These are phyloP conservation scores for Cucumis variabilis DNA, from an alignment of 331 rosid genomes.

Conservation along the genomic window DNA sequence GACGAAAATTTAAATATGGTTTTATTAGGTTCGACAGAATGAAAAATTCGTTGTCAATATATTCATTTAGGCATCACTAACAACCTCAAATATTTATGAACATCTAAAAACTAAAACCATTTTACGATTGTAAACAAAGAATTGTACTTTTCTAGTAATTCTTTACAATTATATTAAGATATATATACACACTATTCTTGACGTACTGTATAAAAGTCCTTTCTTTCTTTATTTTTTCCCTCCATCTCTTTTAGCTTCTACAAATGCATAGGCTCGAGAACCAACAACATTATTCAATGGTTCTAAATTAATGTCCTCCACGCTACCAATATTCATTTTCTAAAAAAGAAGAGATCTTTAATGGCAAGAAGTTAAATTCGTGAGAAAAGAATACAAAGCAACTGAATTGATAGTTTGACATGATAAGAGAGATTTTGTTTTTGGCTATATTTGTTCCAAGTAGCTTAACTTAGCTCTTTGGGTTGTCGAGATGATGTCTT, in stretches of 20 bases:
- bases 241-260: neutral
- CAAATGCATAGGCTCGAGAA: neutral
- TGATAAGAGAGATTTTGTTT: no score
- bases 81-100: neutral
- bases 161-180: no score
- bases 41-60: neutral
- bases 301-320: neutral
- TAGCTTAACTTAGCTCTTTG: no score
- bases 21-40: neutral
- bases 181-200: no score
- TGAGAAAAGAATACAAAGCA: neutral
- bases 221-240: neutral
- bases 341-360: neutral
- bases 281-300: neutral
- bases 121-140: no score
- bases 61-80: neutral
- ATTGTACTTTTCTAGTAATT: no score
- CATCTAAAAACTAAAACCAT: no score
- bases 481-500: no score
- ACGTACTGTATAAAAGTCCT: no score
- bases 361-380: neutral
- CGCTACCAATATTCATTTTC: neutral
- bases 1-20: neutral
- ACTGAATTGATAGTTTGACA: no score
- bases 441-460: no score